A percentile compares a stretch with the other conserved stretches of the same genome.
Evolutionary conservation across 2,329 filamentous ascomycete genomes (phyloP).

Genomic region (Conoideocrella luteorostrata): DNA sequence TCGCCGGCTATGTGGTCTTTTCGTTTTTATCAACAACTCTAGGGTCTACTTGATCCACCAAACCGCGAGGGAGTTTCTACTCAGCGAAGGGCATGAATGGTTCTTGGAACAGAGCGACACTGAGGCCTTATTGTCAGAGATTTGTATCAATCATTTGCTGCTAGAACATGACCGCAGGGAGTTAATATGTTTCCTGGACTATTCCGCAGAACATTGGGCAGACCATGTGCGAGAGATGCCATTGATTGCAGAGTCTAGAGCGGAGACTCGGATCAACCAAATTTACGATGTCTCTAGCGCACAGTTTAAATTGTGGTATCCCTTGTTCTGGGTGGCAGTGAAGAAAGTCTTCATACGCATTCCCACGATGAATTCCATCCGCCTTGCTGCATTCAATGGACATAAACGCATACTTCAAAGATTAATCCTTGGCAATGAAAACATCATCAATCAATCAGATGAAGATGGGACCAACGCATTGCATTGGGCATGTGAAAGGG

Average conservation of each 20-base stretch:
- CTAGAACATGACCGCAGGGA: not conserved
- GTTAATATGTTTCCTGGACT: not conserved
- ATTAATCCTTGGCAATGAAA: not conserved
- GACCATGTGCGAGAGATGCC: not conserved
- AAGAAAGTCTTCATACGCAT: not conserved
- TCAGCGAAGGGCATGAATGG: not conserved
- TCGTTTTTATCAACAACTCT: not conserved
- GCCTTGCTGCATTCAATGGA: not conserved
- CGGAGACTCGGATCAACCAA: not conserved
- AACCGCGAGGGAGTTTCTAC: not conserved
- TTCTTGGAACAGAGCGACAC: not conserved
- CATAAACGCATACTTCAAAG: not conserved
- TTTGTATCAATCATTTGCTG: not conserved
- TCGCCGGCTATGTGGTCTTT: not conserved
- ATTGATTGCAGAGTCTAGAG: not conserved
- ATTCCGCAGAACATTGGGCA: not conserved
- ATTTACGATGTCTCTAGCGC: not conserved
- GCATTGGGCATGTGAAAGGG: not conserved
- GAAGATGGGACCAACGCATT: not conserved
- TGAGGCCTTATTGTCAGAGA: not conserved
- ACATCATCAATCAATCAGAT: not conserved
- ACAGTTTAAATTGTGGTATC: not conserved
- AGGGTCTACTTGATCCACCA: not conserved
- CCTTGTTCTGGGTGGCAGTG: not conserved
- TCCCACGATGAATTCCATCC: not conserved